phyloP scores from a whole-genome alignment of 164 flowering plant genomes.

The Piper betle region DNA sequence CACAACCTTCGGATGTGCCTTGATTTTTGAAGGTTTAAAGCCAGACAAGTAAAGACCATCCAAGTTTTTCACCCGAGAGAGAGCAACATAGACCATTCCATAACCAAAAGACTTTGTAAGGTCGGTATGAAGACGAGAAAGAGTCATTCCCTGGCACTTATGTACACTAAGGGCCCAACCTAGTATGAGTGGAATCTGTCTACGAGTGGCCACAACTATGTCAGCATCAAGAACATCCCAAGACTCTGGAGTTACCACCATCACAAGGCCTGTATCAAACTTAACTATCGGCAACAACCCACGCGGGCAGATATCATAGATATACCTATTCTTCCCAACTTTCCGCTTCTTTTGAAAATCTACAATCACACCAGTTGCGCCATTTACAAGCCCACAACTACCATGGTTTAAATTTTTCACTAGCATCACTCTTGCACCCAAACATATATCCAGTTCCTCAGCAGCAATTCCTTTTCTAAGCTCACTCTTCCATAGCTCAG shows the following conservation, averaged over 20 bases:
- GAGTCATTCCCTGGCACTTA: slow-evolving; percentile 69
- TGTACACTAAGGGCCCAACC: slow-evolving; percentile 69
- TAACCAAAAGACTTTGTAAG: slow-evolving; percentile 44
- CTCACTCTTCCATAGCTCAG: slow-evolving; percentile 25
- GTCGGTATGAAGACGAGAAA: slow-evolving; percentile 39
- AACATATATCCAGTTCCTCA: slow-evolving; percentile 25
- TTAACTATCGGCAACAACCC: slow-evolving; percentile 28
- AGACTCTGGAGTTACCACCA: slow-evolving; percentile 20
- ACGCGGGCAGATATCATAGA: slow-evolving; percentile 3
- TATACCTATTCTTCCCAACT: background rate
- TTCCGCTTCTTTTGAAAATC: slow-evolving; percentile 11
- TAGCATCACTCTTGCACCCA: slow-evolving; percentile 54
- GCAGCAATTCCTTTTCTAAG: slow-evolving; percentile 31
- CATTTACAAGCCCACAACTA: slow-evolving; percentile 33
- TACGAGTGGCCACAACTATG: slow-evolving; percentile 19
- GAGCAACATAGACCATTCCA: slow-evolving; percentile 65
- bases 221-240: slow-evolving; percentile 43
- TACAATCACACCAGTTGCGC: slow-evolving; percentile 42
- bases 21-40: slow-evolving; percentile 31
- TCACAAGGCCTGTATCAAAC: slow-evolving; percentile 31
- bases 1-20: slow-evolving; percentile 50
- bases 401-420: slow-evolving; percentile 25
- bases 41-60: slow-evolving; percentile 46
- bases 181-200: slow-evolving; percentile 49
- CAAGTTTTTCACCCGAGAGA: slow-evolving; percentile 51